Base-by-base conservation (phyloP, 164 flowering plant species). In the Pachysandra terminalis region DNA sequence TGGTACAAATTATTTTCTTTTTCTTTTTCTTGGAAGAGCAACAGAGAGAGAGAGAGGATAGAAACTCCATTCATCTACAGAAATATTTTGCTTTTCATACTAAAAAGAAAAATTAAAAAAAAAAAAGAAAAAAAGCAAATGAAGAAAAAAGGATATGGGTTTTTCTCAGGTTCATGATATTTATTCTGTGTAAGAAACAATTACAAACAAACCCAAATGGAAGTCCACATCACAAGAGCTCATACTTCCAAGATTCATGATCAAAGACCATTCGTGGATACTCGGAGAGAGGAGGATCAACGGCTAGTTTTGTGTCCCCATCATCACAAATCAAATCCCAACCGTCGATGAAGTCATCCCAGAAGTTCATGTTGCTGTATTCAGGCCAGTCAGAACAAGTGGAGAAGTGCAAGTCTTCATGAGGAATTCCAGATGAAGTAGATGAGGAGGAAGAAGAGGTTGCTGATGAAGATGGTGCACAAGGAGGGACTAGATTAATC, bases 321-420 rank as follows among this genome's bases (percentile, higher is more conserved):
- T 69, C 76, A 61, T 73, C 79, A 65, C 53, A 66, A 55, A 82
- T 56, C 59, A 81, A 78, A 73, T 86, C 87, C 93, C 83, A 81
- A 59, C 63, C n/a, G 67, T 71, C n/a, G n/a, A n/a, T 74, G 27
- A 86, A 73, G 52, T 79, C 87, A 72, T 81, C 84, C 86, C 86
- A 83, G 28, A 80, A 62, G 21, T 26, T 62, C 65, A 76, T 71
- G 74, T 56, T 76, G 61, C 35, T 72, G 70, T 45, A 57, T 19
- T 75, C 79, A 7, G 71, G 71, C 89, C 82, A 83, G 8, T 84
- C 93, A 59, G 82, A 63, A n/a, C n/a, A n/a, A 64, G 68, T 71
- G 32, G 81, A 67, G 21, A 83, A 68, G 57, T 69, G 68, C 63
- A 76, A 41, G 12, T 79, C 80, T 32, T 73, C 79, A n/a, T n/a